Base-by-base conservation (phyloP, 1,284 basidiomycete species). In the Cryptococcus sp. region DNA sequence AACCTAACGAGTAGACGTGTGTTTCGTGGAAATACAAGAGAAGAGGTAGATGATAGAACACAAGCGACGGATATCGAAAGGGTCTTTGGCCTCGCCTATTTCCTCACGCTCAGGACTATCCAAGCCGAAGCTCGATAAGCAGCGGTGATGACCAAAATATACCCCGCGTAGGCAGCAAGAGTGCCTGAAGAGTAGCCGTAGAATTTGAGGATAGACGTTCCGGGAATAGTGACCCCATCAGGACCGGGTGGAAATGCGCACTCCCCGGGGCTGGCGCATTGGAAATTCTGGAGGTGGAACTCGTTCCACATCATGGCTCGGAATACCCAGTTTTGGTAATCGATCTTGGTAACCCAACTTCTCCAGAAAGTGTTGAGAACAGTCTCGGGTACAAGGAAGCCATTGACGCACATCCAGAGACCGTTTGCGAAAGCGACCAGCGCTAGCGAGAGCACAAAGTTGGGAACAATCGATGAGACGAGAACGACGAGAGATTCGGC, bases 361-460 rank as follows among this genome's bases (percentile, higher is more conserved):
- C 22, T 36, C 52, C 52, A 44, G 40, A 49, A 56, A 34, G 45
- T 25, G 36, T 44, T 48, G 46, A 49, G 24, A 43, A 45, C 24
- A 11, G 39, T 49, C 10, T 48, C 34, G 11, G 48, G 49, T 1
- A 50, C 58, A 34, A 53, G 39, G 52, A 55, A 60, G 7, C 62
- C 62, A 44, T 62, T 61, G 31, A 77, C 73, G 53, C 68, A 72
- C 82, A 84, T 84, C 82, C 81, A 84, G 54, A 84, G 80, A 0
- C 83, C 83, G 60, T 84, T 84, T 36, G 80, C 55, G 62, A 84
- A 85, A 3, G 64, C 64, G 13, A 76, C 70, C 2, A 85, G 73
- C 0, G 83, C 83, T 2, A 85, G 74, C 1, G 83, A 78, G 0
- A 82, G n/a, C n/a, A 85, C 80, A 55, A 85, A 84, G 47, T 83